phyloP scores from a whole-genome alignment of 352 stramenopile genomes.

The Globisporangium apiculatum region DNA sequence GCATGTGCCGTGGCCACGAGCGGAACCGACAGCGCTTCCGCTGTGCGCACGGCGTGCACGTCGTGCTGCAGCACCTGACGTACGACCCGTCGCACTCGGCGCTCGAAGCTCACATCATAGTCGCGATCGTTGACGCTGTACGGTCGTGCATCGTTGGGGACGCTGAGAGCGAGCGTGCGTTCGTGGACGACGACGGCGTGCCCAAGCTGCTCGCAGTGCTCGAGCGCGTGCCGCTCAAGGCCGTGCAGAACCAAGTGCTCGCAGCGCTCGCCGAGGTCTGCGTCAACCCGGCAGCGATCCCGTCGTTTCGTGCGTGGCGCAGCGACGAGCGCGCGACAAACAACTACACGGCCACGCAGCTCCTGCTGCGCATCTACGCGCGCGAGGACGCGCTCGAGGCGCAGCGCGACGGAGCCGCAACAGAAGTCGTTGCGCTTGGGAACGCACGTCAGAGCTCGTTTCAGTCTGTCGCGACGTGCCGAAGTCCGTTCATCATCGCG shows the following conservation, averaged over 20 bases:
- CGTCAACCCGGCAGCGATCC: slow-evolving; percentile 61
- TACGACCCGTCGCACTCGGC: slow-evolving; percentile 45
- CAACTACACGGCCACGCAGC: slow-evolving; percentile 43
- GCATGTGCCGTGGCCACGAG: slow-evolving; percentile 46
- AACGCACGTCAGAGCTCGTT: slow-evolving; percentile 40
- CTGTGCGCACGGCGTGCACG: slow-evolving; percentile 33
- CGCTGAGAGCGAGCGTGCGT: slow-evolving; percentile 37
- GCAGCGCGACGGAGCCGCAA: background rate
- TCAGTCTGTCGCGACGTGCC: slow-evolving; percentile 41
- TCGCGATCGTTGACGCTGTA: slow-evolving; percentile 57
- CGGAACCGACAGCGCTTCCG: slow-evolving; percentile 46
- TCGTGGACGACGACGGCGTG: slow-evolving; percentile 57
- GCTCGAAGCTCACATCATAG: slow-evolving; percentile 62
- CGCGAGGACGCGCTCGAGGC: slow-evolving; percentile 47
- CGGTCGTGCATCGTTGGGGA: slow-evolving; percentile 57
- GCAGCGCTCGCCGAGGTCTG: slow-evolving; percentile 61
- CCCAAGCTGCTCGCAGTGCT: slow-evolving; percentile 56
- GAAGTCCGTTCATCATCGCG: slow-evolving; percentile 32
- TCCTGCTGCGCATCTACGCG: slow-evolving; percentile 65
- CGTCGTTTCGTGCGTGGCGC: slow-evolving; percentile 55
- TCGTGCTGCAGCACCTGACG: slow-evolving; percentile 33
- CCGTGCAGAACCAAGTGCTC: slow-evolving; percentile 52
- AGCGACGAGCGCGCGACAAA: slow-evolving; percentile 36
- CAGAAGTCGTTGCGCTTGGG: slow-evolving; percentile 17
- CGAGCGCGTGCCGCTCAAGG: slow-evolving; percentile 29